Evolutionary conservation across 2,329 filamentous ascomycete species (phyloP).

Genomic region (Penicillium sp.): DNA sequence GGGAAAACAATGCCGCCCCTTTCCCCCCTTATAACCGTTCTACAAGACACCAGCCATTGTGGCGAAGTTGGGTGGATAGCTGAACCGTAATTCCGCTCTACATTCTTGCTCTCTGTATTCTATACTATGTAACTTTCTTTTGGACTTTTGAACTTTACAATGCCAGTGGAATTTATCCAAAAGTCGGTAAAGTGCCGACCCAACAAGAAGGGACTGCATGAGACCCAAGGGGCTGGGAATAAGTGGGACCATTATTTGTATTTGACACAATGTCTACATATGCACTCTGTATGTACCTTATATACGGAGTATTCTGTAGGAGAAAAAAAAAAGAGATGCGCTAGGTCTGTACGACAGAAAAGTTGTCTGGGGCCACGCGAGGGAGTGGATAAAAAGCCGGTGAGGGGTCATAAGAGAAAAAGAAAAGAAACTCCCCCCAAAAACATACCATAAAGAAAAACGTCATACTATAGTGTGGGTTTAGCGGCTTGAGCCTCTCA

Average conservation of each 20-base stretch:
- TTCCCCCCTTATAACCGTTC: neutral
- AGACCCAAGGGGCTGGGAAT: constrained; percentile 23
- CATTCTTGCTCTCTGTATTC: neutral
- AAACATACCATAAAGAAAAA: constrained; percentile 1
- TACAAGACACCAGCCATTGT: neutral
- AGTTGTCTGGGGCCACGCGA: constrained; percentile 20
- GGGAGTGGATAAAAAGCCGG: constrained; percentile 21
- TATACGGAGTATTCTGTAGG: neutral
- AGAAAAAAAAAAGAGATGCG: constrained; percentile 3
- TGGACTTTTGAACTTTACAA: neutral
- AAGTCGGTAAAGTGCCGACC: constrained; percentile 28
- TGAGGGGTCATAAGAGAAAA: constrained; percentile 10
- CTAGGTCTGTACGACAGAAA: constrained; percentile 20
- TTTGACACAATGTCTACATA: constrained; percentile 1
- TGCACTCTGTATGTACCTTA: neutral
- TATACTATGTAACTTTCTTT: neutral
- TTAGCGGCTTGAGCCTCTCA: constrained; percentile 11
- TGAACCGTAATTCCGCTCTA: neutral
- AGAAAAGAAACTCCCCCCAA: neutral
- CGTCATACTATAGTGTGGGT: constrained; percentile 3
- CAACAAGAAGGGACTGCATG: constrained; percentile 20
- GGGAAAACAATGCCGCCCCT: constrained; percentile 8
- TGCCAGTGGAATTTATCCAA: constrained; percentile 14
- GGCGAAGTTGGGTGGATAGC: neutral
- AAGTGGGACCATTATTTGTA: constrained; percentile 24